Percentiles rank a stretch among this genome's conserved stretches.
phyloP scores from a whole-genome alignment of 2,329 filamentous ascomycete genomes.

The Ophiosphaerella herpotricha region DNA sequence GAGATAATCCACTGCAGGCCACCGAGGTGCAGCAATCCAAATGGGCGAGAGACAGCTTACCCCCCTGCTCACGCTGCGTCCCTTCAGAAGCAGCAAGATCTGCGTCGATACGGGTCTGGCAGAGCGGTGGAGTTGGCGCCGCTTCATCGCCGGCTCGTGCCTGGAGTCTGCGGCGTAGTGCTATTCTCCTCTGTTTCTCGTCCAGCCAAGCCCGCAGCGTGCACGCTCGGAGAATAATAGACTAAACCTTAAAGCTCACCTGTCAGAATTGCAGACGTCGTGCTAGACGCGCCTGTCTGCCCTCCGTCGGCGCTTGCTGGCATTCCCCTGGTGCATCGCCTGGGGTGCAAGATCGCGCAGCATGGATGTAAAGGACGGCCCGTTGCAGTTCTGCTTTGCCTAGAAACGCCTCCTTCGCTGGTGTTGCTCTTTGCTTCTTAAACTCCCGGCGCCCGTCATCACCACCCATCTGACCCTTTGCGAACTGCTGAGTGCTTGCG shows the following conservation, averaged over 20 bases:
- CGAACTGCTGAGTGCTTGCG: slow-evolving; percentile 41
- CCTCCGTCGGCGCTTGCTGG: slow-evolving; percentile 32
- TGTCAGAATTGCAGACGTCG: slow-evolving; percentile 41
- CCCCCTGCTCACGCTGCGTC: slow-evolving; percentile 32
- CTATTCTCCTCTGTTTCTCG: slow-evolving; percentile 32
- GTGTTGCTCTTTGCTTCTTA: slow-evolving; percentile 31
- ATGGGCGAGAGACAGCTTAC: slow-evolving; percentile 29
- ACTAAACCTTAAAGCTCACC: slow-evolving; percentile 44
- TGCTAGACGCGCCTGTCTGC: slow-evolving; percentile 35
- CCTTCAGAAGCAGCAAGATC: slow-evolving; percentile 42
- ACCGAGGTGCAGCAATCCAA: slow-evolving; percentile 24
- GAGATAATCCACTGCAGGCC: slow-evolving; percentile 25
- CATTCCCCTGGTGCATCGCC: slow-evolving; percentile 32
- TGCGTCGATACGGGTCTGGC: slow-evolving; percentile 28
- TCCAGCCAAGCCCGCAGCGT: slow-evolving; percentile 31
- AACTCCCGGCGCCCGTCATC: slow-evolving; percentile 34
- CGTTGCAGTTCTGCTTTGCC: slow-evolving; percentile 46
- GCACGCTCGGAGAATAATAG: slow-evolving; percentile 45
- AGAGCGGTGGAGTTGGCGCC: slow-evolving; percentile 33
- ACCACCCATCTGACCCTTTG: slow-evolving; percentile 26
- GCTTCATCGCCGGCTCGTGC: slow-evolving; percentile 43
- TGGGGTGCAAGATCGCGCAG: slow-evolving; percentile 37
- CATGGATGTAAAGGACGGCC: slow-evolving; percentile 43
- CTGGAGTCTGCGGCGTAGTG: slow-evolving; percentile 38
- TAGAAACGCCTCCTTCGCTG: slow-evolving; percentile 38